Conservation (phyloP, 2,329 filamentous ascomycete genomes). For the Talaromyces sp. region DNA sequence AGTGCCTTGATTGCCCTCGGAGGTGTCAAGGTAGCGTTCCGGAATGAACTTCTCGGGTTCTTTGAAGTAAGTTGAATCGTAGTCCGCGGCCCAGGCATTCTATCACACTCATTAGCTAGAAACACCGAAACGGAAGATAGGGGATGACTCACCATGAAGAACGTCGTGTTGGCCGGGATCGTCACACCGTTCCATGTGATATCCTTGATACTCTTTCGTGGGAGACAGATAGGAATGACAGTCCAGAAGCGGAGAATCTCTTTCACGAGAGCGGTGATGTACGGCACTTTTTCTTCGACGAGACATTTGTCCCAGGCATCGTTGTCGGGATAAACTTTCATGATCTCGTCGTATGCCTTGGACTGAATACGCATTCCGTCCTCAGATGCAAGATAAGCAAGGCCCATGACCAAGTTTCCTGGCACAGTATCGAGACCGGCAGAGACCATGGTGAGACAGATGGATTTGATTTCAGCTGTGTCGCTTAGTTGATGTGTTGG, state of each 20-base stretch:
- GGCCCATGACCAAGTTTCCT: slow-evolving; percentile 73
- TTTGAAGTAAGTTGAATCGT: slow-evolving; percentile 66
- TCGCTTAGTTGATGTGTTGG: background rate
- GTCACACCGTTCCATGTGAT: slow-evolving; percentile 64
- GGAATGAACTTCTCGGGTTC: slow-evolving; percentile 61
- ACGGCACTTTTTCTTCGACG: slow-evolving; percentile 69
- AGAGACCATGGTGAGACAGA: slow-evolving; percentile 77
- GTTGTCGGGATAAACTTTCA: slow-evolving; percentile 65
- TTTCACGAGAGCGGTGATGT: slow-evolving; percentile 73
- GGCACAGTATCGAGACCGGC: slow-evolving; percentile 79
- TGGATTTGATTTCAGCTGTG: slow-evolving; percentile 70
- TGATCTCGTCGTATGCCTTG: slow-evolving; percentile 66
- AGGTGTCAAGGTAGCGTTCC: slow-evolving; percentile 62
- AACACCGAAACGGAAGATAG: background rate
- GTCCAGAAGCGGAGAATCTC: slow-evolving; percentile 75
- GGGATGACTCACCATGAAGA: slow-evolving; percentile 61
- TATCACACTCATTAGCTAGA: slow-evolving; percentile 24
- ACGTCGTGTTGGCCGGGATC: slow-evolving; percentile 72
- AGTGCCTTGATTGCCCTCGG: slow-evolving; percentile 48
- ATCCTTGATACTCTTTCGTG: slow-evolving; percentile 67
- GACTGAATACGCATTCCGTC: slow-evolving; percentile 67
- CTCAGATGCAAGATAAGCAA: slow-evolving; percentile 67
- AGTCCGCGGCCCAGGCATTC: slow-evolving; percentile 72
- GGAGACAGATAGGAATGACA: slow-evolving; percentile 74
- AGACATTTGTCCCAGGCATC: slow-evolving; percentile 74